Conservation (phyloP, 768 basidiomycete genomes). For the Lactarius deliciosus region DNA sequence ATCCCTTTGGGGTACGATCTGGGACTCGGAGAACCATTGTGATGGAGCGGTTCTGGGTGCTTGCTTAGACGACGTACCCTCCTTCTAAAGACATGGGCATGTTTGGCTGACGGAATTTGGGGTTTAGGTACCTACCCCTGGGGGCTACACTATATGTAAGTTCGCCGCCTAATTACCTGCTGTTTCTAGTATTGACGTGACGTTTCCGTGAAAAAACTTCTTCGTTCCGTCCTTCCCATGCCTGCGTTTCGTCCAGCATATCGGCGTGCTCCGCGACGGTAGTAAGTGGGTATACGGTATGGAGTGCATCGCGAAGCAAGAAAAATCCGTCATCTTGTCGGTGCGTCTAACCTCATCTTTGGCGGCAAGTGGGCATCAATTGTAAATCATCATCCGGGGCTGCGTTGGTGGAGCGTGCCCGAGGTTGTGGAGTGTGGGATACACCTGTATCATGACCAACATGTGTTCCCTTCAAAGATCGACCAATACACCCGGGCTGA, state of each 20-base stretch:
- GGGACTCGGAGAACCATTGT: too few species aligned
- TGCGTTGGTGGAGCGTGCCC: slow-evolving; percentile 43
- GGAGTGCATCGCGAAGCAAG: slow-evolving; percentile 44
- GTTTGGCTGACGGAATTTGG: neutral
- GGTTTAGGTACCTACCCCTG: slow-evolving; percentile 8
- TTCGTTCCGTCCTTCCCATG: slow-evolving; percentile 42
- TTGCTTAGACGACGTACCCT: neutral
- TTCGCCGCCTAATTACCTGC: too few species aligned
- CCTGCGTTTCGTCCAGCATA: slow-evolving; percentile 37
- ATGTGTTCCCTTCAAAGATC: slow-evolving; percentile 31
- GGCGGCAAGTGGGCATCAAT: slow-evolving; percentile 33
- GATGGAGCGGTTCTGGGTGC: neutral
- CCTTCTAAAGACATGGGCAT: neutral
- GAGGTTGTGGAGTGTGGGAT: slow-evolving; percentile 41
- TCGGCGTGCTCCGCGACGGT: slow-evolving; percentile 52
- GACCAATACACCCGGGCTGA: too few species aligned
- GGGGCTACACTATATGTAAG: slow-evolving; percentile 10
- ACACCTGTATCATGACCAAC: slow-evolving; percentile 40
- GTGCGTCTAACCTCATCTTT: neutral
- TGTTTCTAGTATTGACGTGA: neutral
- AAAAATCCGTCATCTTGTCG: too few species aligned
- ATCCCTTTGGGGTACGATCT: neutral
- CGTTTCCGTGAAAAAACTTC: slow-evolving; percentile 41
- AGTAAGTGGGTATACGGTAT: slow-evolving; percentile 57
- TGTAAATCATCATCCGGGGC: slow-evolving; percentile 52